A percentile compares a stretch with the other conserved stretches of the same genome.
These are phyloP conservation scores for Yamadazyma laniorum DNA, from an alignment of 805 yeast species.

Conservation along the genomic window DNA sequence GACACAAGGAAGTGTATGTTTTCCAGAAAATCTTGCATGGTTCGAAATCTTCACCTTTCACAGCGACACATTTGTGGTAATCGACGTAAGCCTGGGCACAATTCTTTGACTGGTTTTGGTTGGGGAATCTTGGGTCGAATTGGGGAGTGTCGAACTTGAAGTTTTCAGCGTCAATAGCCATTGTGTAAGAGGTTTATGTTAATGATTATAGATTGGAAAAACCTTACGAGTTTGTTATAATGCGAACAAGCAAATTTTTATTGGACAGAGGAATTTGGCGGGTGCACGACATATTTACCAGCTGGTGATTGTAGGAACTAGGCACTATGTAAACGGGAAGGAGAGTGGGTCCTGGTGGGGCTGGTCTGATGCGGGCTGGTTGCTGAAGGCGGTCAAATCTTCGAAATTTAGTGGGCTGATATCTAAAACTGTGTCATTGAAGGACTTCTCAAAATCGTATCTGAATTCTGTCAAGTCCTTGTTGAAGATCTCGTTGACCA, in stretches of 20 bases:
- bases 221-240: slow-evolving; percentile 9
- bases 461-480: background rate
- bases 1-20: slow-evolving; percentile 85
- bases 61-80: slow-evolving; percentile 94
- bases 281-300: slow-evolving; percentile 1
- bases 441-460: slow-evolving; percentile 1
- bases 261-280: slow-evolving; percentile 6
- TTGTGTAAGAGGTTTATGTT: slow-evolving; percentile 11
- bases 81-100: slow-evolving; percentile 98
- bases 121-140: slow-evolving; percentile 93
- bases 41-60: slow-evolving; percentile 97
- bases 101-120: slow-evolving; percentile 96
- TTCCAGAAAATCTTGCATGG: slow-evolving; percentile 95
- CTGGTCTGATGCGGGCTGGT: no score
- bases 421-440: slow-evolving; percentile 1
- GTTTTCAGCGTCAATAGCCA: slow-evolving; percentile 40
- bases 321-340: background rate
- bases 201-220: slow-evolving; percentile 1
- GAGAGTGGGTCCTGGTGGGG: background rate
- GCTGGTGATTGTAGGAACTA: background rate
- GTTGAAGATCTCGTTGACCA: slow-evolving; percentile 1
- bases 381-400: background rate
- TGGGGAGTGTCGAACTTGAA: slow-evolving; percentile 44
- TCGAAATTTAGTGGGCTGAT: slow-evolving; percentile 1
- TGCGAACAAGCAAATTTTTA: slow-evolving; percentile 9